These are phyloP conservation scores for Andrographis paniculata DNA, from an alignment of 305 asterid species.

Conservation along the genomic window DNA sequence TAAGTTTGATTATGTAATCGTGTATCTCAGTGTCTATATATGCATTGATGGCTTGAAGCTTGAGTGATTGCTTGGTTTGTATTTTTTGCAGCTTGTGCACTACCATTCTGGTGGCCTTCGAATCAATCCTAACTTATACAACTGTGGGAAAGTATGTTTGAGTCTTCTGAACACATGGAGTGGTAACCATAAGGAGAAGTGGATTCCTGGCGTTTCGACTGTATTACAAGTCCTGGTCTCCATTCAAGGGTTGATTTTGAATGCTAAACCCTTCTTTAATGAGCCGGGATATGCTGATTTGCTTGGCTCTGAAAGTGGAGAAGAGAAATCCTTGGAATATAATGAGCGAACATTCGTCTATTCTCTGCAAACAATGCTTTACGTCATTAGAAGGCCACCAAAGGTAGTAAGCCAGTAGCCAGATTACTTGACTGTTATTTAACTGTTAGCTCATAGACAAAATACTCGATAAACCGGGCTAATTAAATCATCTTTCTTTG, in stretches of 20 bases:
- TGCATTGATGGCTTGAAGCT: constrained; percentile 1
- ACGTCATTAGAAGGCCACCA: background rate
- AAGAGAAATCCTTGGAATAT: background rate
- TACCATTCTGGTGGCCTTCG: constrained; percentile 5
- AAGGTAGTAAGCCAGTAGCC: constrained; percentile 30
- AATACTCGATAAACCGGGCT: background rate
- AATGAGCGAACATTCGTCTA: background rate
- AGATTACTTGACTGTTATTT: background rate
- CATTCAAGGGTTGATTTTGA: constrained; percentile 5
- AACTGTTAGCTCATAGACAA: background rate
- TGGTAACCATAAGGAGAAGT: background rate
- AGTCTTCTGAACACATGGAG: constrained; percentile 2
- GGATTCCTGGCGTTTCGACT: background rate
- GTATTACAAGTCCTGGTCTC: background rate
- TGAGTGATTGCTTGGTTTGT: constrained; percentile 14
- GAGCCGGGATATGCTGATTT: background rate
- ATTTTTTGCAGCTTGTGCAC: constrained; percentile 15
- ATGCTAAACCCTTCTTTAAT: background rate
- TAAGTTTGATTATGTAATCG: constrained; percentile 29
- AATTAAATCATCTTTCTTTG: constrained; percentile 4
- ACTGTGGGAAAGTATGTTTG: background rate
- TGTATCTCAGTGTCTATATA: constrained; percentile 3
- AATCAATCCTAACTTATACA: constrained; percentile 6
- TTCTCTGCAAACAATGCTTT: constrained; percentile 1
- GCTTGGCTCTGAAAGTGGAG: background rate